phyloP scores from a whole-genome alignment of 768 basidiomycete genomes.

The Trametes coccinea region DNA sequence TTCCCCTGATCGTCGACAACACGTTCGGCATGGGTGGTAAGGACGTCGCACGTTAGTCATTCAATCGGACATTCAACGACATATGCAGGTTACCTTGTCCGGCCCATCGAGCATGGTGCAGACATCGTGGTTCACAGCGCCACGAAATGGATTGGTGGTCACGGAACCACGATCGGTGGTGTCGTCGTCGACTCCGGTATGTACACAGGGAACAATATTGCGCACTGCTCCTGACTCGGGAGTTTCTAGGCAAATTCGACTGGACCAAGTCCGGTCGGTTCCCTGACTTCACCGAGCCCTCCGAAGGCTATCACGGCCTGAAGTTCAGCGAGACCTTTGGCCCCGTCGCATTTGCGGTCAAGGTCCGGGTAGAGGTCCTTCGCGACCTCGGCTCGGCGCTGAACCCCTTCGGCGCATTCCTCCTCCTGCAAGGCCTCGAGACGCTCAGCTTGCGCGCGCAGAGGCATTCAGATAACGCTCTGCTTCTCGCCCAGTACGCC shows the following conservation, averaged over 20 bases:
- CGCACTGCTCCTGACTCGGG: neutral
- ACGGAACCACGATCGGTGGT: conserved; percentile 79
- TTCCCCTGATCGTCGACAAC: conserved; percentile 82
- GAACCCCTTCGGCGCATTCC: conserved; percentile 74
- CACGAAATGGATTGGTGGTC: conserved; percentile 85
- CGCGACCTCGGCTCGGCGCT: conserved; percentile 67
- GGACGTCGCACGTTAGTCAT: neutral
- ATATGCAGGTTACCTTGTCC: conserved; percentile 53
- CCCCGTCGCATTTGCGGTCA: conserved; percentile 59
- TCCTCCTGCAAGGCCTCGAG: conserved; percentile 78
- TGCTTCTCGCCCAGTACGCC: conserved; percentile 59
- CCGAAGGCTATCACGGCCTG: conserved; percentile 76
- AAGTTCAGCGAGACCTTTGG: conserved; percentile 69
- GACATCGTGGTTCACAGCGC: conserved; percentile 81
- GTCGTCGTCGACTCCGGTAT: conserved; percentile 71
- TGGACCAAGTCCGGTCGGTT: conserved; percentile 69
- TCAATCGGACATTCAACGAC: neutral
- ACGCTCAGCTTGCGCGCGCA: conserved; percentile 72
- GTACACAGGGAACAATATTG: conserved; percentile 10
- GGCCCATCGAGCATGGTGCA: conserved; percentile 73
- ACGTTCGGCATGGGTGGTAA: conserved; percentile 71
- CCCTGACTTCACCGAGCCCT: conserved; percentile 71
- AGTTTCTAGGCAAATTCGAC: conserved; percentile 61
- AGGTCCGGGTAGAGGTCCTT: conserved; percentile 62
- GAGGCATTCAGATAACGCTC: conserved; percentile 69